Base-by-base conservation (phyloP, 2,329 filamentous ascomycete species). In the Cladosporium sp. region DNA sequence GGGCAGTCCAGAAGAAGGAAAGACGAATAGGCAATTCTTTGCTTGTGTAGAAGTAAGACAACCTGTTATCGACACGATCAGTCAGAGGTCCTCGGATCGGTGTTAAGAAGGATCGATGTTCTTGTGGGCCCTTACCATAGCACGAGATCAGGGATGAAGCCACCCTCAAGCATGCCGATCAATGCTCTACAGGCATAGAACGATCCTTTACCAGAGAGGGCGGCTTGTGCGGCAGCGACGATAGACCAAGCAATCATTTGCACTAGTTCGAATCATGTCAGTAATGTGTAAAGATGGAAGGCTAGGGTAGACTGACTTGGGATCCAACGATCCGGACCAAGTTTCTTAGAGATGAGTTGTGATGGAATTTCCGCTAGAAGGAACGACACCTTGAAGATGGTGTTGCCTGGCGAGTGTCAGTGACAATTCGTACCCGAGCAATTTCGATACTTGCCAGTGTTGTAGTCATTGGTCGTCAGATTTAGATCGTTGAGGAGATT, bases 281-380 rank as follows among this genome's bases (percentile, higher is more conserved):
- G 28, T 22, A 8, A 8, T 9, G 9, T 12, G 30, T 34, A 2
- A 34, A 12, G 8, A 34, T 12, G 8, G 30, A 12, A 11, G 11
- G 8, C 14, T 30, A 5, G 19, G 9, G 5, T 25, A 36, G 19
- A 22, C 52, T 56, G 15, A 56, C 70, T 67, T 0, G 72, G 72
- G 19, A 74, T 74, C 70, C 71, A 74, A 40, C 72, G 64, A 62
- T 82, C 78, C 0, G 79, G 78, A 9, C 80, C 80, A 7, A 82
- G 65, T 55, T 78, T 79, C 69, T 82, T 82, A 58, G 77, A 80
- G 52, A 82, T 70, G 3, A 82, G 68, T 15, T 78, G 78, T 50
- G 78, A 79, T 3, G 80, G 80, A 0, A 82, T 67, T 45, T 82
- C 79, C 4, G 80, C 78, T 1, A 28, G 74, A 72, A 50, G 52